Evolutionary conservation across 1,284 basidiomycete species (phyloP).

Genomic region (Rugosomyces carneus): DNA sequence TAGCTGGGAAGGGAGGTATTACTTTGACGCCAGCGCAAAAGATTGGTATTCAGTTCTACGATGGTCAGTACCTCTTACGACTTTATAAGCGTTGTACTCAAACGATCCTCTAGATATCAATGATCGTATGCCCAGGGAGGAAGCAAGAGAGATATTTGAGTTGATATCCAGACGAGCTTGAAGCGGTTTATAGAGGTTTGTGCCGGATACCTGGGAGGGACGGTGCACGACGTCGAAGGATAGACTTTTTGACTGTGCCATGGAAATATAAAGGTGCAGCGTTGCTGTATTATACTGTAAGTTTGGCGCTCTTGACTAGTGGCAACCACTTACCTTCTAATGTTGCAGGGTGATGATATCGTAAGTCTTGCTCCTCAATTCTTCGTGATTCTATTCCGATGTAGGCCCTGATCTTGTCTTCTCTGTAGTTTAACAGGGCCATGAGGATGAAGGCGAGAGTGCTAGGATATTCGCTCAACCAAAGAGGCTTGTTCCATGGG

Average conservation of each 20-base stretch:
- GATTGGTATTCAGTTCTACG: conserved; percentile 75
- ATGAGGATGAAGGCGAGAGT: conserved; percentile 79
- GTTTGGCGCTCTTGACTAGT: conserved; percentile 20
- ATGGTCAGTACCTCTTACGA: conserved; percentile 40
- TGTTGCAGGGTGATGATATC: conserved; percentile 69
- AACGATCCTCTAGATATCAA: conserved; percentile 51
- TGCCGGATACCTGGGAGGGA: conserved; percentile 42
- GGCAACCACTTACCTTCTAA: background rate
- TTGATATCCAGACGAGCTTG: conserved; percentile 64
- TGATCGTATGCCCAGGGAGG: conserved; percentile 76
- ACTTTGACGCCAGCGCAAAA: conserved; percentile 61
- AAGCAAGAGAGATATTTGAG: conserved; percentile 70
- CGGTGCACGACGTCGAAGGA: conserved; percentile 55
- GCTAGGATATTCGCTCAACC: conserved; percentile 82
- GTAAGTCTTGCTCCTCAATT: conserved; percentile 36
- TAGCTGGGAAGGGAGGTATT: conserved; percentile 50
- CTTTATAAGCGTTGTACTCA: background rate
- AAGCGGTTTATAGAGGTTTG: conserved; percentile 77
- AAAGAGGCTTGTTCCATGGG: conserved; percentile 69
- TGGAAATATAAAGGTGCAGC: conserved; percentile 78
- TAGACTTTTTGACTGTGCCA: conserved; percentile 79
- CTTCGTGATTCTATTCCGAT: too few species aligned
- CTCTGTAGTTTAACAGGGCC: conserved; percentile 79
- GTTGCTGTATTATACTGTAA: conserved; percentile 82
- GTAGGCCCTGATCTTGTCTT: background rate